Evolutionary conservation across 352 stramenopile genomes (phyloP), one percentile per base, ranked within the genome.

Genomic region (Phytophthora meadii): DNA sequence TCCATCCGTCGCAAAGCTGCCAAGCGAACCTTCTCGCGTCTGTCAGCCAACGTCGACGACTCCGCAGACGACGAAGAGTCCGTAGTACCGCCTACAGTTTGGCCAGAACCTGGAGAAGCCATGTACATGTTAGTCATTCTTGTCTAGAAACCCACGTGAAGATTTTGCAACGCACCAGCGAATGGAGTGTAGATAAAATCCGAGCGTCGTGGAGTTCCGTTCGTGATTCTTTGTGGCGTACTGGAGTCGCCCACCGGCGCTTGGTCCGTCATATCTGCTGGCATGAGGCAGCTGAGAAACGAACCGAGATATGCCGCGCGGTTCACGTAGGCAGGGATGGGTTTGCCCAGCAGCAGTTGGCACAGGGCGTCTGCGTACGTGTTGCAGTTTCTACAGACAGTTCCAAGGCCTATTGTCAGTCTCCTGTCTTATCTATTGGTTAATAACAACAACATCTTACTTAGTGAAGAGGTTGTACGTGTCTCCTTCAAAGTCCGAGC

Each of bases 281-380:
- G 87, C 65, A 95, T 71, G 49, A 95, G 65, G 54, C 87, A 95
- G 70, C 84, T 92, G 17, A 93, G 72, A 63, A 92, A 95, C n/a
- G 87, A 95, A 17, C 89, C 94, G n/a, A 98, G 65, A 79, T 98
- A 93, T n/a, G 93, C 91, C 4, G 92, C 87, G 59, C 95, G 91
- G 62, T 98, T 98, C 45, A 98, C 80, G 76, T 97, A 95, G 32
- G 76, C 62, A 5, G 95, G 95, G 54, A 98, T 97, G 11, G 81
- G 69, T 27, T 82, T 85, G 27, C 65, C 65, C 48, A 98, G 61
- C 25, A 98, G 80, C 44, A 89, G 65, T 55, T 89, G 93, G 42
- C 87, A 92, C 15, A 92, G 67, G 24, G 77, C 90, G 73, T 98
- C 94, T 12, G 91, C 85, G 78, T 98, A 98, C 64, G 95, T 81